phyloP scores from a whole-genome alignment of 192 early-diverging fungal species.

The Geranomyces variabilis region DNA sequence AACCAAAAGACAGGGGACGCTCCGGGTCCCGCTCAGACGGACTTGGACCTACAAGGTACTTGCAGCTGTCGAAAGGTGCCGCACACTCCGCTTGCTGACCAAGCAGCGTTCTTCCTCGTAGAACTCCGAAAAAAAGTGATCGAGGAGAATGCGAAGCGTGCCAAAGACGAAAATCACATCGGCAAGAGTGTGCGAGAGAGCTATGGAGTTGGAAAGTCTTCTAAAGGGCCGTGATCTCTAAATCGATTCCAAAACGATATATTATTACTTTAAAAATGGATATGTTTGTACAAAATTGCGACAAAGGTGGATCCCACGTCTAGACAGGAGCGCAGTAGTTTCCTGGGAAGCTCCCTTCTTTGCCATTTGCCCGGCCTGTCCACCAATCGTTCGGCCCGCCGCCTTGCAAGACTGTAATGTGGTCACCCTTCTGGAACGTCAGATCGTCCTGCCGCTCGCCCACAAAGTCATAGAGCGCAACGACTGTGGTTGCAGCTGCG shows the following conservation, averaged over 20 bases:
- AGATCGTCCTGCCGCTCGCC: constrained; percentile 82
- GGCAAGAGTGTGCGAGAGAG: constrained; percentile 17
- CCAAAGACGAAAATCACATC: constrained; percentile 9
- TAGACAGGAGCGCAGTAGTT: constrained; percentile 49
- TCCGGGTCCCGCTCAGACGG: constrained; percentile 6
- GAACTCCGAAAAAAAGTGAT: constrained; percentile 29
- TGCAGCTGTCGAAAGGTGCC: background rate
- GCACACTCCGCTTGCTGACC: background rate
- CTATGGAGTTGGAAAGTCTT: constrained; percentile 35
- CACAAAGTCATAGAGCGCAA: constrained; percentile 82
- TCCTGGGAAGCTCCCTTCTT: constrained; percentile 72
- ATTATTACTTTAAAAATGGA: too few relatives aligned
- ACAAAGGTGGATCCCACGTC: background rate
- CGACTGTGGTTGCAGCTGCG: constrained; percentile 8
- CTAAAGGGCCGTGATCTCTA: too few relatives aligned
- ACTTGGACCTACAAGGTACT: constrained; percentile 34
- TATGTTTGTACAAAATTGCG: background rate
- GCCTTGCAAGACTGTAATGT: constrained; percentile 75
- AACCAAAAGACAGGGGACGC: constrained; percentile 45
- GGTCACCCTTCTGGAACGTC: constrained; percentile 81
- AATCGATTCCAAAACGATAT: too few relatives aligned
- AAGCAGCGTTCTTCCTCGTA: background rate
- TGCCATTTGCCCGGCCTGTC: constrained; percentile 57
- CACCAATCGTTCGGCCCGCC: constrained; percentile 80
- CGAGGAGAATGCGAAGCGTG: constrained; percentile 3